phyloP scores from a whole-genome alignment of 192 early-diverging fungal species.

The Glomus cerebriforme region DNA sequence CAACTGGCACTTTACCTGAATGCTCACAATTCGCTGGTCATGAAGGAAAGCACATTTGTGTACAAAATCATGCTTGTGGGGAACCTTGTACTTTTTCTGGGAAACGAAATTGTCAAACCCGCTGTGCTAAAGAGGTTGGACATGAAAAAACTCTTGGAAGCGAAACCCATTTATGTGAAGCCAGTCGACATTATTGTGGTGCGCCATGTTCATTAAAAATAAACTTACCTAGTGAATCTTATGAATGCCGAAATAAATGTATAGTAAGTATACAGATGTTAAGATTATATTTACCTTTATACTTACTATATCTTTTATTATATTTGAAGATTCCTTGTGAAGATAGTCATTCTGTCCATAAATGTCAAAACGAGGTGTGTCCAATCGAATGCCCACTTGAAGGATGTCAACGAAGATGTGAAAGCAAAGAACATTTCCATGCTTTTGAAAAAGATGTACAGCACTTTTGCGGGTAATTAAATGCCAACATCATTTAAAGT shows the following conservation, averaged over 20 bases:
- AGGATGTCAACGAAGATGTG: conserved; percentile 9
- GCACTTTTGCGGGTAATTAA: conserved; percentile 29
- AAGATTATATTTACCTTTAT: background rate
- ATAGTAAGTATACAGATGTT: conserved; percentile 12
- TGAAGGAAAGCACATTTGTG: conserved; percentile 20
- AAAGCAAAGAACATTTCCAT: conserved; percentile 26
- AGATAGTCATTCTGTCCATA: conserved; percentile 23
- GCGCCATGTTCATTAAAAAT: conserved; percentile 36
- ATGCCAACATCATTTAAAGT: background rate
- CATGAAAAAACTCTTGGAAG: conserved; percentile 25
- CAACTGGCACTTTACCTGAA: background rate
- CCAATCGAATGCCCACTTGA: conserved; percentile 23
- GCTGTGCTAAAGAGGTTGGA: conserved; percentile 14
- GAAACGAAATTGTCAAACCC: conserved; percentile 14
- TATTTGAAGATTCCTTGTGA: conserved; percentile 29
- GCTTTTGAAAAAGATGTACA: conserved; percentile 1
- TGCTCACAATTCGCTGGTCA: conserved; percentile 16
- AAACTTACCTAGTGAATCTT: background rate
- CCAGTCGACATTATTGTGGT: conserved; percentile 39
- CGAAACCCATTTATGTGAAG: conserved; percentile 34
- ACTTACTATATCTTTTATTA: background rate
- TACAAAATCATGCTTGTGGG: conserved; percentile 17
- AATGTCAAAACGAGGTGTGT: conserved; percentile 36
- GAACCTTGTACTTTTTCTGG: background rate
- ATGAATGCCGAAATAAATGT: conserved; percentile 25